phyloP scores from a whole-genome alignment of 78 protist genomes.

The Cavenderia fasciculata region DNA sequence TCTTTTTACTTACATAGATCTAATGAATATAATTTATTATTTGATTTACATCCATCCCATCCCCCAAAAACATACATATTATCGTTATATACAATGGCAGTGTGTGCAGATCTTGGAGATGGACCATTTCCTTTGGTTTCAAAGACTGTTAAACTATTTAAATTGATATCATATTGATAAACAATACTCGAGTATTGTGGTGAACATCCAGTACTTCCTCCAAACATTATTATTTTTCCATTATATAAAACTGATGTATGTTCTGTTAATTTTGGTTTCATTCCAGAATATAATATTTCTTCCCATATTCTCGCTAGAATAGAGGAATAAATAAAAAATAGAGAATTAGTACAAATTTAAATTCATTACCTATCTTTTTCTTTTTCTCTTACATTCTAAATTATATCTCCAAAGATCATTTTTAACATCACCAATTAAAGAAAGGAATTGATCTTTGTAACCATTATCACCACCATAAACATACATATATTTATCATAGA shows the following conservation, averaged over 20 bases:
- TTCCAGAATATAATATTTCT: not conserved
- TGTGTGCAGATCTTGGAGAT: not conserved
- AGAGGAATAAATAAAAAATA: too few relatives aligned
- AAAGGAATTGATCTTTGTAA: not conserved
- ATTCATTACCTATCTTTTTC: too few relatives aligned
- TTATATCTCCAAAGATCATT: not conserved
- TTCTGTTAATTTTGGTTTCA: not conserved
- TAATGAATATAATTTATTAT: not conserved
- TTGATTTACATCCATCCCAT: constrained; percentile 10
- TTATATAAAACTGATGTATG: not conserved
- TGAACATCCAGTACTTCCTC: not conserved
- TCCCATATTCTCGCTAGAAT: not conserved
- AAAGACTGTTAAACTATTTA: not conserved
- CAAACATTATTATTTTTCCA: not conserved
- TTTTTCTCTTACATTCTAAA: not conserved
- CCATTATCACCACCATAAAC: constrained; percentile 22
- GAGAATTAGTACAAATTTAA: too few relatives aligned
- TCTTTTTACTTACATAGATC: not conserved
- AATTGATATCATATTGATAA: not conserved
- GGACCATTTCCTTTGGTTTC: not conserved
- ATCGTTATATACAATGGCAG: not conserved
- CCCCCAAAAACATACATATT: constrained; percentile 10
- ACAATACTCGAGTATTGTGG: not conserved
- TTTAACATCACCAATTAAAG: constrained; percentile 4
- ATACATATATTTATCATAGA: not conserved